phyloP scores from a whole-genome alignment of 148 eudicot genomes.

The Vaccinium myrtillus region DNA sequence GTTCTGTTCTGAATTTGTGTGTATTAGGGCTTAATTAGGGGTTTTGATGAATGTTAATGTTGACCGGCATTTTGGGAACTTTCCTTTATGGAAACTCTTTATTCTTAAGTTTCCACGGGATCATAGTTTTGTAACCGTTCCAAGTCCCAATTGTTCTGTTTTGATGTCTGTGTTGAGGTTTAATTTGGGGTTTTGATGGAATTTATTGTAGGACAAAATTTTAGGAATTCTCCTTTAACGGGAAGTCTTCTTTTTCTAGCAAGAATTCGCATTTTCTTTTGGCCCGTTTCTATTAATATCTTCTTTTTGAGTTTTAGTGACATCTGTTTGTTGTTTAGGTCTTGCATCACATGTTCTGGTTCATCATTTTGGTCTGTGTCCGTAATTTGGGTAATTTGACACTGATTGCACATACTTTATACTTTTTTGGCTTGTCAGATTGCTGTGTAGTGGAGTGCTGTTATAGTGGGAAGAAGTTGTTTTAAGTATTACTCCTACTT shows the following conservation, averaged over 20 bases:
- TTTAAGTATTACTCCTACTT: background rate
- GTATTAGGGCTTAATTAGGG: conserved; percentile 17
- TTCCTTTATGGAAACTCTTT: background rate
- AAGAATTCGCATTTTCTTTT: background rate
- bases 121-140: background rate
- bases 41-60: conserved; percentile 16
- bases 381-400: conserved; percentile 4
- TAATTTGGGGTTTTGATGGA: conserved; percentile 14
- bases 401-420: conserved; percentile 1
- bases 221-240: background rate
- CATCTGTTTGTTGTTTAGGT: background rate
- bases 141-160: background rate
- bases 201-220: background rate
- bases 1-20: background rate
- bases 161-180: background rate
- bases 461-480: background rate
- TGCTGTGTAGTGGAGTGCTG: background rate
- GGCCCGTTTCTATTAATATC: background rate
- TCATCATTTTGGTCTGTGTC: conserved; percentile 21
- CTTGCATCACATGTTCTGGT: background rate
- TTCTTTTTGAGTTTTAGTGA: background rate
- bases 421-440: background rate
- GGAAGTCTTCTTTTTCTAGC: background rate
- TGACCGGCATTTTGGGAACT: background rate
- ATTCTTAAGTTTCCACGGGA: background rate